Evolutionary conservation across 2,329 filamentous ascomycete genomes (phyloP).

Genomic region (Phaeosphaeria sp.): DNA sequence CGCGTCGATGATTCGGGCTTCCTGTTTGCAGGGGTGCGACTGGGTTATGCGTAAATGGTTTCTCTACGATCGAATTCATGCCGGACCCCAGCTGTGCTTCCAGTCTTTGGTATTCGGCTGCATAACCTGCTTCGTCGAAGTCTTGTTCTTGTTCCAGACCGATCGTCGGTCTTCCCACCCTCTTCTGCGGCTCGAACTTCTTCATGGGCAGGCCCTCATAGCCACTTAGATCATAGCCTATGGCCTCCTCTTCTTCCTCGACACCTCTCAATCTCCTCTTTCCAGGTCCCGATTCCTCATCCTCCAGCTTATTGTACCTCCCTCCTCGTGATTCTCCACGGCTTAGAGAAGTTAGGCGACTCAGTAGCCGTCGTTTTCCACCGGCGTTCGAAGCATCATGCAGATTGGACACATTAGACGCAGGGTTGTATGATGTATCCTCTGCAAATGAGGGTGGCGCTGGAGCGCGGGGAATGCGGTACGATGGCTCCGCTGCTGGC

Average conservation of each 20-base stretch:
- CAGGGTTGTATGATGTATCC: conserved; percentile 38
- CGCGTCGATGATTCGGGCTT: conserved; percentile 28
- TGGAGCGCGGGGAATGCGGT: conserved; percentile 38
- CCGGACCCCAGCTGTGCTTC: conserved; percentile 46
- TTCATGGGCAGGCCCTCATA: conserved; percentile 39
- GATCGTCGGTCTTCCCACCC: conserved; percentile 15
- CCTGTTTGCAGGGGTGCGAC: conserved; percentile 13
- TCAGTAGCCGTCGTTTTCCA: conserved; percentile 40
- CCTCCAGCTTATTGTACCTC: conserved; percentile 41
- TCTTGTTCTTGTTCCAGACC: conserved; percentile 26
- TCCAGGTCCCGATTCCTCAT: conserved; percentile 33
- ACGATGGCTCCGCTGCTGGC: conserved; percentile 35
- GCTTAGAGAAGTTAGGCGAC: conserved; percentile 38
- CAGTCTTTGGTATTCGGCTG: conserved; percentile 45
- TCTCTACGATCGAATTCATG: conserved; percentile 44
- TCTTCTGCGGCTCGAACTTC: conserved; percentile 23
- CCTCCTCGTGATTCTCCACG: conserved; percentile 21
- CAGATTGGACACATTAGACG: conserved; percentile 25
- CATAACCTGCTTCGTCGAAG: conserved; percentile 39
- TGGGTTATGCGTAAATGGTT: conserved; percentile 38
- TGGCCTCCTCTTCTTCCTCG: conserved; percentile 39
- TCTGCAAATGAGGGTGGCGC: conserved; percentile 40
- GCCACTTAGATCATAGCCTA: conserved; percentile 38
- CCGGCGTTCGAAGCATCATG: conserved; percentile 24
- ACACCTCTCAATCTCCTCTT: conserved; percentile 26